Percentiles rank a stretch among this genome's conserved stretches.
Conservation (phyloP, 257 asterid genomes). For the Knoxia roxburghii region DNA sequence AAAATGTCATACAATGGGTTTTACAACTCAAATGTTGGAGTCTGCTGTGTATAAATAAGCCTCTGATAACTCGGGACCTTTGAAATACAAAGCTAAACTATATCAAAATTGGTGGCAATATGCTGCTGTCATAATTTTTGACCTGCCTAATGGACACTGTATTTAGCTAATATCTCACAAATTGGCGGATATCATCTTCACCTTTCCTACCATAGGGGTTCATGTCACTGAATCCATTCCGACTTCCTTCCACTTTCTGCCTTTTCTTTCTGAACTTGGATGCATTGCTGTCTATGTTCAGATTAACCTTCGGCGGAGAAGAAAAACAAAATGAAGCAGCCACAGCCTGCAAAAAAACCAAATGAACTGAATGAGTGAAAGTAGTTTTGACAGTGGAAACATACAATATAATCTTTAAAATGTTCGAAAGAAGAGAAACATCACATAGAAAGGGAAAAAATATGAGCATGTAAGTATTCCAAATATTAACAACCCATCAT, state of each 20-base stretch:
- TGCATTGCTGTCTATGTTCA: slow-evolving; percentile 75
- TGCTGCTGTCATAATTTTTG: neutral
- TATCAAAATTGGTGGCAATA: slow-evolving; percentile 15
- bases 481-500: neutral
- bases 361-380: neutral
- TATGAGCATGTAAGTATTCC: neutral
- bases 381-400: too few relatives aligned
- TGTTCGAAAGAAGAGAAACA: neutral
- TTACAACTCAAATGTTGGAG: neutral
- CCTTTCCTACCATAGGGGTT: slow-evolving; percentile 71
- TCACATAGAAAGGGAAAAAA: neutral
- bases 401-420: neutral
- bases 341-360: slow-evolving; percentile 56
- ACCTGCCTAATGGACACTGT: neutral
- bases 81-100: neutral
- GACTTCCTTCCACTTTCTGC: slow-evolving; percentile 37
- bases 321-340: slow-evolving; percentile 87
- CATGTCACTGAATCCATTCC: slow-evolving; percentile 57
- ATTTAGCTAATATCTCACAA: slow-evolving; percentile 49
- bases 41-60: neutral
- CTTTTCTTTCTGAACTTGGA: slow-evolving; percentile 68
- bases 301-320: slow-evolving; percentile 66
- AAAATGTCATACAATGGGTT: neutral
- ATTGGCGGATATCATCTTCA: slow-evolving; percentile 34
- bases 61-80: neutral